A percentile compares a stretch with the other conserved stretches of the same genome.
Evolutionary conservation across 2,329 filamentous ascomycete genomes (phyloP).

Genomic region (Aspergillus pseudoviridinutans): DNA sequence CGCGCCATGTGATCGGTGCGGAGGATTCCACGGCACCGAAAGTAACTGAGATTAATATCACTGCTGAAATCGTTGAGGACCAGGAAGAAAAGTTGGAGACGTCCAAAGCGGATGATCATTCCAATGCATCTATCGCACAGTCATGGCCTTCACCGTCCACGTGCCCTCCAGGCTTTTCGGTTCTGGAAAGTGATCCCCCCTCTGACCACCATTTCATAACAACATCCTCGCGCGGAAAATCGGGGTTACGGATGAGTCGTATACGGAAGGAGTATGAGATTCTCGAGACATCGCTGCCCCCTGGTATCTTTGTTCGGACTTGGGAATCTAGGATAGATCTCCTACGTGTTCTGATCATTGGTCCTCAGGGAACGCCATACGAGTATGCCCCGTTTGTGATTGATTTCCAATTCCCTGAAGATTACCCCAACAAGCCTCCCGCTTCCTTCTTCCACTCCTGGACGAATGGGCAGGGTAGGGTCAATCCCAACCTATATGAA

Average conservation of each 20-base stretch:
- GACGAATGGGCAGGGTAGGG: slow-evolving; percentile 49
- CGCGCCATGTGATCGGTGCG: neutral
- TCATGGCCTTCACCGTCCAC: slow-evolving; percentile 4
- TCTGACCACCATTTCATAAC: slow-evolving; percentile 40
- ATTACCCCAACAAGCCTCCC: slow-evolving; percentile 52
- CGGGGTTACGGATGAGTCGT: slow-evolving; percentile 39
- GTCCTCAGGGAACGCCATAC: slow-evolving; percentile 58
- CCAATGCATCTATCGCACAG: neutral
- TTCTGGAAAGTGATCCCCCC: slow-evolving; percentile 44
- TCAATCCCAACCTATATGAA: slow-evolving; percentile 62
- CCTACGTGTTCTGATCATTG: slow-evolving; percentile 55
- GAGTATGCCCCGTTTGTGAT: slow-evolving; percentile 59
- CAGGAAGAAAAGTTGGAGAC: slow-evolving; percentile 1
- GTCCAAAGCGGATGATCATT: neutral
- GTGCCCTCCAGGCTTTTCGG: slow-evolving; percentile 30
- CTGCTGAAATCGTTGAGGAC: slow-evolving; percentile 6
- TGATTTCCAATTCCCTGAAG: slow-evolving; percentile 50
- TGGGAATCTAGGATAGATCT: slow-evolving; percentile 59
- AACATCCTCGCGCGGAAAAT: slow-evolving; percentile 21
- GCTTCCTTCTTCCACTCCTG: slow-evolving; percentile 58
- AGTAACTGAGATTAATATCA: slow-evolving; percentile 7
- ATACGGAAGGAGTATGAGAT: slow-evolving; percentile 58
- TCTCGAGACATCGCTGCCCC: slow-evolving; percentile 50
- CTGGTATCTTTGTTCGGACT: slow-evolving; percentile 55
- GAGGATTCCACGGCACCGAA: neutral